phyloP scores from a whole-genome alignment of 495 filamentous ascomycete species.

The Baudoinia panamericana region DNA sequence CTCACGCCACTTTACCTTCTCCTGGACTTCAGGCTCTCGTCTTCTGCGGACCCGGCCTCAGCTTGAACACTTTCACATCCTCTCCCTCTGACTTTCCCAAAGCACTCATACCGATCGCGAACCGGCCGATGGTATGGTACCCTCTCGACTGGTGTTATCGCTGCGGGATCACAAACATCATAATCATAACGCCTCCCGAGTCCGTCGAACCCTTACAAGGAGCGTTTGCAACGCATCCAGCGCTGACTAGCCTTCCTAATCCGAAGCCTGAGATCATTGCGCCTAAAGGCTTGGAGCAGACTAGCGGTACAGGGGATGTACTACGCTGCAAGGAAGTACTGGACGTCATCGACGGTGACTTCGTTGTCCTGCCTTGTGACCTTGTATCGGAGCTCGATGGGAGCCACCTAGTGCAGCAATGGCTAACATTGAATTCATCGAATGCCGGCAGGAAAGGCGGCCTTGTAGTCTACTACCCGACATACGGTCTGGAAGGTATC shows the following conservation, averaged over 20 bases:
- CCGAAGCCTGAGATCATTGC: conserved; percentile 64
- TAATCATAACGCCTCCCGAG: conserved; percentile 67
- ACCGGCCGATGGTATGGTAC: conserved; percentile 94
- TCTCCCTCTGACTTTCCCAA: conserved; percentile 84
- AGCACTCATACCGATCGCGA: conserved; percentile 80
- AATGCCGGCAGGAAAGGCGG: conserved; percentile 53
- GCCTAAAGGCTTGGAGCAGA: conserved; percentile 56
- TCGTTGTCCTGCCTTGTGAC: conserved; percentile 85
- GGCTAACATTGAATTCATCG: conserved; percentile 53
- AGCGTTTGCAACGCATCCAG: conserved; percentile 73
- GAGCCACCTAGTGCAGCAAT: conserved; percentile 67
- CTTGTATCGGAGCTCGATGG: conserved; percentile 82
- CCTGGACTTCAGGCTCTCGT: conserved; percentile 88
- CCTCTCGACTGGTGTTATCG: conserved; percentile 81
- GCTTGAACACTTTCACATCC: conserved; percentile 81
- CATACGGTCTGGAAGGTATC: conserved; percentile 48
- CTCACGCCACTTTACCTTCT: conserved; percentile 56
- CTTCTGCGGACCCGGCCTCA: conserved; percentile 80
- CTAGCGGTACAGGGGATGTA: conserved; percentile 80
- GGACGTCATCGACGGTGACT: conserved; percentile 57
- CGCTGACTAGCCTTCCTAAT: conserved; percentile 65
- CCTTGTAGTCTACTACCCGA: conserved; percentile 78
- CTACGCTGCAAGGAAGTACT: conserved; percentile 44
- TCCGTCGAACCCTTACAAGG: conserved; percentile 56
- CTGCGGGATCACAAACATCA: conserved; percentile 63